These are phyloP conservation scores for Bidens hawaiensis DNA, from an alignment of 140 eudicot species.

Conservation along the genomic window DNA sequence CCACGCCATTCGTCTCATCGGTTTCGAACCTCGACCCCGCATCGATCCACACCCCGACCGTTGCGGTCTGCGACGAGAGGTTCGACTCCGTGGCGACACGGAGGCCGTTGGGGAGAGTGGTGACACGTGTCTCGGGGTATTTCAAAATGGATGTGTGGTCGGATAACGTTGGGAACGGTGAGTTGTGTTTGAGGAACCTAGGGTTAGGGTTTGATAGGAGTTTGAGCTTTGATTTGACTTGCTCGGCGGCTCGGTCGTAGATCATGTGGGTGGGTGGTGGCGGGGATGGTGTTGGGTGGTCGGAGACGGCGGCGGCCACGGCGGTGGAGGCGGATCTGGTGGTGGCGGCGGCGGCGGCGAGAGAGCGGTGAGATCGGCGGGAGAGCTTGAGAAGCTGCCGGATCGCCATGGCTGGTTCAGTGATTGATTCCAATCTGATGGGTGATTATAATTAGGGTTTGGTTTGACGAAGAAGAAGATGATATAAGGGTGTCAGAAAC, in stretches of 20 bases:
- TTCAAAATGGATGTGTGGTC: slow-evolving; percentile 68
- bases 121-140: slow-evolving; percentile 69
- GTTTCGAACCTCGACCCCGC: slow-evolving; percentile 82
- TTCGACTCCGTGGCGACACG: slow-evolving; percentile 90
- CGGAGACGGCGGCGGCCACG: slow-evolving; percentile 30
- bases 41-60: slow-evolving; percentile 92
- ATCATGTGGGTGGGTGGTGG: slow-evolving; percentile 74
- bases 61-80: slow-evolving; percentile 59
- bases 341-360: slow-evolving; percentile 1
- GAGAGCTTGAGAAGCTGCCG: slow-evolving; percentile 51
- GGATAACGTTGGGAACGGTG: slow-evolving; percentile 53
- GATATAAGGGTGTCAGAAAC: slow-evolving; percentile 9
- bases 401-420: slow-evolving; percentile 36
- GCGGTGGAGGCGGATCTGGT: slow-evolving; percentile 33
- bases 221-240: slow-evolving; percentile 58
- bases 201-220: slow-evolving; percentile 60
- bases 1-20: slow-evolving; percentile 76
- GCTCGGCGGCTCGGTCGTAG: slow-evolving; percentile 75
- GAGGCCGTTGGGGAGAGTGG: slow-evolving; percentile 87
- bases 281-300: slow-evolving; percentile 38
- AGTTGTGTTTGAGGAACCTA: slow-evolving; percentile 60
- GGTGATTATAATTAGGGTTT: too few species aligned
- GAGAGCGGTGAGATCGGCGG: slow-evolving; percentile 32
- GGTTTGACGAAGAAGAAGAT: slow-evolving; percentile 2
- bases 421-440: slow-evolving; percentile 13